Base-by-base conservation (phyloP, 345 rosid genomes). In the Heritiera littoralis region DNA sequence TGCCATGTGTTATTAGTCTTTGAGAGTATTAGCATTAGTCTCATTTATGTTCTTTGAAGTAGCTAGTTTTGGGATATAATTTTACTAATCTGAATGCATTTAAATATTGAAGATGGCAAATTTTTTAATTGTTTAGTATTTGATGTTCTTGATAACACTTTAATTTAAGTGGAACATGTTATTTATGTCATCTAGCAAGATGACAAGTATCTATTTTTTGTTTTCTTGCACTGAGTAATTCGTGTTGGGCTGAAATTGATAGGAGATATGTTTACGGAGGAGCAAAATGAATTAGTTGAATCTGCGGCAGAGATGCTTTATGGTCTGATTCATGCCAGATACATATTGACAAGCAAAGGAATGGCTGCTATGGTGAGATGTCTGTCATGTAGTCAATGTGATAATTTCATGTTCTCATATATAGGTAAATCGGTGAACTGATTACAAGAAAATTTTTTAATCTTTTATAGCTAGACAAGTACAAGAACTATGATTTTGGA, bases 261-360 rank as follows among this genome's bases (percentile, higher is more conserved):
- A 93, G 98, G 98, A 80, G 98, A 93, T 86, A 86, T 91, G 93
- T 91, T 95, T 77, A 93, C 94, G 66, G 98, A 95, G 84, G 98
- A 93, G 86, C 98, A 95, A 80, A 93, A 95, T 87, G 98, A 95
- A 68, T 81, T 95, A 77, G 89, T 95, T 67, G 98, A 95, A 83
- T 95, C 98, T 52, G 98, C 98, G 3, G 98, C 97, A n/a, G 98
- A 95, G 91, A 92, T 93, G 98, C 90, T 95, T 66, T 95, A 95
- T 81, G 99, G 99, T 70, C 81, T 95, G 87, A 92, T 95, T 84
- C 99, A 95, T 83, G 89, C 98, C 30, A 94, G 99, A 68, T 95
- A 91, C 81, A 85, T 93, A 70, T 86, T 95, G 93, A 95, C 98
- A 49, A 89, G 89, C 91, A 95, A 95, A 88, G 99, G 99, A 74